Conservation (phyloP, 2,329 filamentous ascomycete genomes). For the Colletotrichum karsti region DNA sequence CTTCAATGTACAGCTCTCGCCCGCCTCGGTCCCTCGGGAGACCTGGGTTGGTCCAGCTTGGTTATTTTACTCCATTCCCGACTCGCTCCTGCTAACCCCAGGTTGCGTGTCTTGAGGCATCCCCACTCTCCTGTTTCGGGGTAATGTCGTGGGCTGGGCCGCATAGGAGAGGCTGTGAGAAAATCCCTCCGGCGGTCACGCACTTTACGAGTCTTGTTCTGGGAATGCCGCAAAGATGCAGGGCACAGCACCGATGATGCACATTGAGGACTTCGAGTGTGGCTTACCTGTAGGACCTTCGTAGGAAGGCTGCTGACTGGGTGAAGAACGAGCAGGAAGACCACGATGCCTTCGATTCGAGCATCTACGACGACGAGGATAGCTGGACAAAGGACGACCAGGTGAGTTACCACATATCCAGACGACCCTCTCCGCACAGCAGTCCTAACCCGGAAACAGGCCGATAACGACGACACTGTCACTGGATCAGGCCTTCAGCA, state of each 20-base stretch:
- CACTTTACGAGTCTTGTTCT: too few species aligned
- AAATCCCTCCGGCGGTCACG: too few species aligned
- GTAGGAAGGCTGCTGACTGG: conserved; percentile 12
- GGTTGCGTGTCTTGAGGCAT: conserved; percentile 1
- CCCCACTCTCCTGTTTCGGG: conserved; percentile 19
- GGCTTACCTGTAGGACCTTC: conserved; percentile 17
- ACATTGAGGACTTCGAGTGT: conserved; percentile 2
- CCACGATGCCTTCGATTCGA: background rate
- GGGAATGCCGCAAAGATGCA: conserved; percentile 11
- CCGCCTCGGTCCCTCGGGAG: background rate
- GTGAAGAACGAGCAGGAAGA: background rate
- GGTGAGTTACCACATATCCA: too few species aligned
- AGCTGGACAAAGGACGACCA: too few species aligned
- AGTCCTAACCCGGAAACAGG: too few species aligned
- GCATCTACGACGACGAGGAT: background rate
- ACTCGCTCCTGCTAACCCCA: background rate
- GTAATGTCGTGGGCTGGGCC: too few species aligned
- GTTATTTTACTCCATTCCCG: background rate
- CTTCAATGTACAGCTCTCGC: background rate
- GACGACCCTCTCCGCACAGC: too few species aligned
- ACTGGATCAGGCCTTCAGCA: too few species aligned
- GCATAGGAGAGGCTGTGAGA: too few species aligned
- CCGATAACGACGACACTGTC: too few species aligned
- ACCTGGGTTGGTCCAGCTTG: background rate
- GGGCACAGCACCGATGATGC: background rate